Evolutionary conservation across 75 land plant genomes (phyloP), one percentile per base, ranked within the genome.

Genomic region (Pinus tabuliformis): DNA sequence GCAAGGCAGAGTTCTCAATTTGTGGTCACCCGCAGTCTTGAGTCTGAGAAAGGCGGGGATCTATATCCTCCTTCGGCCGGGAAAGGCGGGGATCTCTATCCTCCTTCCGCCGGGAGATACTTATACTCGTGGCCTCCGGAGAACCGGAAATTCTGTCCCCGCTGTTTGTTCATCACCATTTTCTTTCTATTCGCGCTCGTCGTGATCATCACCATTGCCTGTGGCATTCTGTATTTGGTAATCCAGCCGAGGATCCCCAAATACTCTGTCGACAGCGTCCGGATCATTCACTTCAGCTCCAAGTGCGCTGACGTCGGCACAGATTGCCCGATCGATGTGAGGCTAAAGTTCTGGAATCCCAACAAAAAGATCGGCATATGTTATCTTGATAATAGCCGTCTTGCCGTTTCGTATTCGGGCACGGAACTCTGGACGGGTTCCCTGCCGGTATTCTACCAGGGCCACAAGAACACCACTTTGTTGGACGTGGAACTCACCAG

Each of bases 401-500:
- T 76, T 39, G 59, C 39, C 11, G 60, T 83, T n/a, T 81, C 16
- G 73, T 84, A 77, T 68, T 18, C 36, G 24, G 85, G 78, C 57
- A 52, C 58, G 8, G 16, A 56, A n/a, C 59, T 87, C 22, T 83
- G 81, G 59, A 20, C 17, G 54, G 77, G 85, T 5, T 18, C 63
- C 56, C 28, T 87, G 71, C 81, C 88, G 18, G 74, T 66, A 17
- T 87, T 87, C 79, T 85, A 85, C 59, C 89, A 87, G 64, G 88
- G 88, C n/a, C 84, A 82, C 74, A 42, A 45, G 72, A 85, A 86
- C 76, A 81, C 77, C 36, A 86, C 88, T 56, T 14, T 71, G 13
- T 14, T 87, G 28, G 16, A 70, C 0, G 75, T 81, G 73, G 21
- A 30, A 28, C 15, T 77, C 64, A 49, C 59, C 21, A 78, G 78